phyloP scores from a whole-genome alignment of 495 filamentous ascomycete genomes.

The Penicillium simplicissimum region DNA sequence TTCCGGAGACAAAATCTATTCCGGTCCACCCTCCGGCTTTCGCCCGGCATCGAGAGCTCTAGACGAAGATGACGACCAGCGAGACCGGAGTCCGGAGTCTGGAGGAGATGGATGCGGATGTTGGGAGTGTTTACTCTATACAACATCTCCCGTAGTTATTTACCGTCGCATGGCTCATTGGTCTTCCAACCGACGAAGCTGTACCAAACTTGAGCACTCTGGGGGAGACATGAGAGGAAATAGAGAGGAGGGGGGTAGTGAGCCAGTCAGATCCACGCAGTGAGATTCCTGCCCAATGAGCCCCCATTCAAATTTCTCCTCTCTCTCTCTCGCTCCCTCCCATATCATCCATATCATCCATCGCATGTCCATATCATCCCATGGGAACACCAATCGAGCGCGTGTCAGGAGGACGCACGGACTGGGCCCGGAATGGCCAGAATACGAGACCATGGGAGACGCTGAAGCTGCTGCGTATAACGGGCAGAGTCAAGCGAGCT shows the following conservation, averaged over 20 bases:
- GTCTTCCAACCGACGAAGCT: neutral
- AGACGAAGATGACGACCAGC: neutral
- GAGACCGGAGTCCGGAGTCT: neutral
- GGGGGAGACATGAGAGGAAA: neutral
- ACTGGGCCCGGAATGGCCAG: conserved; percentile 24
- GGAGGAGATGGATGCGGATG: neutral
- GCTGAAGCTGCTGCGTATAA: conserved; percentile 5
- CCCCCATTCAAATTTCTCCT: neutral
- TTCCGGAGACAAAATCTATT: conserved; percentile 19
- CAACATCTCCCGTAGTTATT: neutral
- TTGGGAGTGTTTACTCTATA: neutral
- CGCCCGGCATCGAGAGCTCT: neutral
- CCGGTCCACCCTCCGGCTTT: conserved; percentile 10
- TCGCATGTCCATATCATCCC: neutral
- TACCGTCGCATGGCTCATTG: neutral
- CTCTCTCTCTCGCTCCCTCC: too few species aligned
- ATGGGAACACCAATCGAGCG: conserved; percentile 5
- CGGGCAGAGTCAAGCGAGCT: conserved; percentile 31
- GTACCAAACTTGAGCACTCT: neutral
- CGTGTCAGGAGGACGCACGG: conserved; percentile 22
- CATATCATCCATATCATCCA: too few species aligned
- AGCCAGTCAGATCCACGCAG: conserved; percentile 1
- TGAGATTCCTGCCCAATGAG: conserved; percentile 18
- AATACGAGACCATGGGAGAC: conserved; percentile 25
- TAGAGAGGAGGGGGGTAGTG: neutral